phyloP scores from a whole-genome alignment of 1,284 basidiomycete species.

The Marasmius fiardii region DNA sequence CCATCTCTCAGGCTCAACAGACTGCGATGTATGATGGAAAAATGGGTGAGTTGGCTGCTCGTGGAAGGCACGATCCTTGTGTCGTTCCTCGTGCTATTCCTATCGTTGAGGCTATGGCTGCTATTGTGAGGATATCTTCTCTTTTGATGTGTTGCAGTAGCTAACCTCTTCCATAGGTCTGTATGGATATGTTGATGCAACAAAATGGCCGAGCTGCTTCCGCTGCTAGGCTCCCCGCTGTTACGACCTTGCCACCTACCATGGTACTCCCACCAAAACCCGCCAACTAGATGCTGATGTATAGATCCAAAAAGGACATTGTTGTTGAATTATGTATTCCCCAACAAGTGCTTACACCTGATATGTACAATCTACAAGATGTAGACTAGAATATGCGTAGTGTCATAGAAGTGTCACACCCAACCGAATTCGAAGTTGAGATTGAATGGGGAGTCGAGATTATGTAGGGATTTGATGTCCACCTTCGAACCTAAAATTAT shows the following conservation, averaged over 20 bases:
- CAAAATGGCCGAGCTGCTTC: constrained; percentile 81
- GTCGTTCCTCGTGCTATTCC: constrained; percentile 97
- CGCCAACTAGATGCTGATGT: not conserved
- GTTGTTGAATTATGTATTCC: not conserved
- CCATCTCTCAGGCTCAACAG: constrained; percentile 89
- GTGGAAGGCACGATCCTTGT: constrained; percentile 96
- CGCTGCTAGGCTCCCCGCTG: constrained; percentile 62
- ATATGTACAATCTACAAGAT: too few relatives aligned
- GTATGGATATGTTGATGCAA: constrained; percentile 86
- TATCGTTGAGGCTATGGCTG: constrained; percentile 98
- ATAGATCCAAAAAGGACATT: not conserved
- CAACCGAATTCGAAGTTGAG: too few relatives aligned
- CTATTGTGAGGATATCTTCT: constrained; percentile 52
- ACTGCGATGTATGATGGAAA: constrained; percentile 95
- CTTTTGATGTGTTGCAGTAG: not conserved
- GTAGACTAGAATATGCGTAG: too few relatives aligned
- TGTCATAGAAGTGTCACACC: too few relatives aligned
- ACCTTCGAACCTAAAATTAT: too few relatives aligned
- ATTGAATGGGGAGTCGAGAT: too few relatives aligned
- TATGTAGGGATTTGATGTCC: too few relatives aligned
- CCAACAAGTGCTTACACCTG: too few relatives aligned
- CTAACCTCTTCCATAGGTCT: not conserved
- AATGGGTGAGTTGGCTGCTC: constrained; percentile 81
- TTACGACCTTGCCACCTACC: constrained; percentile 84
- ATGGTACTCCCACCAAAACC: constrained; percentile 62